Base-by-base conservation (phyloP, 2,329 filamentous ascomycete species). In the Trichoderma koningii region DNA sequence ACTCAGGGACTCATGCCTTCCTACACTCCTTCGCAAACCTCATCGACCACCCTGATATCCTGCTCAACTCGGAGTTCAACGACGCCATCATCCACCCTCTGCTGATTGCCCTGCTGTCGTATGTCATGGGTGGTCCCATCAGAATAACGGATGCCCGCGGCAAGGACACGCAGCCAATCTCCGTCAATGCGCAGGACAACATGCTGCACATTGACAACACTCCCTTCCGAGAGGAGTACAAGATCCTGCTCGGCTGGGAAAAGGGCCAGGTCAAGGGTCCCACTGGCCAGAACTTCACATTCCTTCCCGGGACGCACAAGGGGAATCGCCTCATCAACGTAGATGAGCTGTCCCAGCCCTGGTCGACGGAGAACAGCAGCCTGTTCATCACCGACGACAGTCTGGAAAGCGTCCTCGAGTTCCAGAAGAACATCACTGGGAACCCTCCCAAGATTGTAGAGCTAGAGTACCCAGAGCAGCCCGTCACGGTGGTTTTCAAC, bases 161-260 rank as follows among this genome's bases (percentile, higher is more conserved):
- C 19, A 55, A 55, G 41, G 19, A 55, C 34, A 34, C 52, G 15
- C 52, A 34, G 19, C 52, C 21, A 12, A 34, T 55, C n/a, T 55
- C 23, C 1, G 52, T 55, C 10, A 55, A 55, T 34, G 52, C 23
- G 28, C 52, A 55, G 34, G 12, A 55, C 19, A 55, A 55, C 10
- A 55, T 55, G 52, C 52, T 55, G 15, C 23, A 55, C 19, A 19
- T 55, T 10, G 52, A 55, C 23, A 55, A 55, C 52, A 38, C 15
- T 21, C 34, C 52, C 19, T 55, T 55, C 9, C 19, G n/a, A 34
- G 30, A 41, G 52, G 30, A 41, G n/a, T 38, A 34, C 23, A 55
- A 55, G 19, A 21, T 55, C 12, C 30, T 55, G n/a, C 23, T 55
- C 7, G 26, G 52, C 17, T 55, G 52, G 52, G 52, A 55, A 17